Conservation (phyloP, 768 basidiomycete species). For the Dioszegia crocea region DNA sequence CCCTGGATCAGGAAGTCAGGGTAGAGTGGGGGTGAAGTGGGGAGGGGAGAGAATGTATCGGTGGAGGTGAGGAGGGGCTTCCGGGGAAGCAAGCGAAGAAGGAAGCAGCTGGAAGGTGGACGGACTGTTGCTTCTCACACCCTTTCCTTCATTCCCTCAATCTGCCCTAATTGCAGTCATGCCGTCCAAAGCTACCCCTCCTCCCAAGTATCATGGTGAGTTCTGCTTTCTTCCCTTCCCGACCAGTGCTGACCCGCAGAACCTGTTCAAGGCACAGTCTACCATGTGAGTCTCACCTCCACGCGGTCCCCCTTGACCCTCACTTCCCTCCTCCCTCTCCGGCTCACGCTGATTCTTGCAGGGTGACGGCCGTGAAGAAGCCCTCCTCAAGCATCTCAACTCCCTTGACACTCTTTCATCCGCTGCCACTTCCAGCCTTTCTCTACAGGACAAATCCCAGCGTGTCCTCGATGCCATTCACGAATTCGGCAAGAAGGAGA, state of each 20-base stretch:
- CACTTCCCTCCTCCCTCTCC: too few relatives aligned
- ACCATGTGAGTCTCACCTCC: slow-evolving; percentile 42
- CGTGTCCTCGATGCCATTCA: slow-evolving; percentile 46
- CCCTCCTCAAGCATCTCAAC: slow-evolving; percentile 36
- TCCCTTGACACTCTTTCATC: slow-evolving; percentile 22
- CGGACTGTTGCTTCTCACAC: too few relatives aligned
- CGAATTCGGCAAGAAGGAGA: slow-evolving; percentile 45
- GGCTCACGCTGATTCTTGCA: neutral
- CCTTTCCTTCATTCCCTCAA: too few relatives aligned
- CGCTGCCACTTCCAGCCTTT: slow-evolving; percentile 13
- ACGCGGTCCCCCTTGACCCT: too few relatives aligned
- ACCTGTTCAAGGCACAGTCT: slow-evolving; percentile 46
- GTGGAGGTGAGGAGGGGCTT: too few relatives aligned
- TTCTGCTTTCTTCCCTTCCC: neutral
- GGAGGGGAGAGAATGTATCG: too few relatives aligned
- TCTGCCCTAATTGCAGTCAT: too few relatives aligned
- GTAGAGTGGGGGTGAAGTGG: too few relatives aligned
- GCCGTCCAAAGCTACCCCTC: neutral
- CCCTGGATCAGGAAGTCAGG: too few relatives aligned
- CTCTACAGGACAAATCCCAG: slow-evolving; percentile 29
- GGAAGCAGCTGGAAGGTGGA: too few relatives aligned
- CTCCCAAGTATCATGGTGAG: slow-evolving; percentile 44
- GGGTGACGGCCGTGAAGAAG: slow-evolving; percentile 46
- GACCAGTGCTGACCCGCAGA: slow-evolving; percentile 12
- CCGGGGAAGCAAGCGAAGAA: too few relatives aligned